Percentiles rank a stretch among this genome's conserved stretches.
These are phyloP conservation scores for Hemileia vastatrix DNA, from an alignment of 1,284 basidiomycete genomes.

Conservation along the genomic window DNA sequence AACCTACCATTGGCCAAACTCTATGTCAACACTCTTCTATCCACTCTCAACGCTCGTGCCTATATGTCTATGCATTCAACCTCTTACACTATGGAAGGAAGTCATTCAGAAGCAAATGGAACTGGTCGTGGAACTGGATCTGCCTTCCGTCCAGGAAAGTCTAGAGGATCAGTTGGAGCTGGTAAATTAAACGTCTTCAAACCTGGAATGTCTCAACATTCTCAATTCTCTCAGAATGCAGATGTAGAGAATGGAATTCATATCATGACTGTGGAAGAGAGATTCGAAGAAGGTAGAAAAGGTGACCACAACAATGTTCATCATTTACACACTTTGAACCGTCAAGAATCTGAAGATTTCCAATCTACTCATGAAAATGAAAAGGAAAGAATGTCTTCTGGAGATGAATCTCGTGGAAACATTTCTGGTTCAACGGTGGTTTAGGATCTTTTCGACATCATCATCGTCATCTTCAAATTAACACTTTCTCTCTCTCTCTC, in stretches of 20 bases:
- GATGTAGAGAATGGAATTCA: slow-evolving; percentile 30
- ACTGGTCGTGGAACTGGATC: not conserved
- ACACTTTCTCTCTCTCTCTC: too few species aligned
- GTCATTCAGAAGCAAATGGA: not conserved
- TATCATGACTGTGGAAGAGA: slow-evolving; percentile 35
- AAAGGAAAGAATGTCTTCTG: too few species aligned
- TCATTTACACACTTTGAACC: not conserved
- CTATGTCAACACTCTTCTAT: slow-evolving; percentile 39
- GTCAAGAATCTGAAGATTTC: too few species aligned
- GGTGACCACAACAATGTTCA: slow-evolving; percentile 12
- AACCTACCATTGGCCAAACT: slow-evolving; percentile 39
- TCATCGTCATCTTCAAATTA: too few species aligned
- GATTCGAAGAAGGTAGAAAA: slow-evolving; percentile 32
- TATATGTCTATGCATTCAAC: slow-evolving; percentile 19
- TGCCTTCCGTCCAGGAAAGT: not conserved
- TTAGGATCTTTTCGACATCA: too few species aligned
- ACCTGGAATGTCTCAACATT: not conserved
- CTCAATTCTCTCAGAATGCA: slow-evolving; percentile 11
- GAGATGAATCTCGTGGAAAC: too few species aligned
- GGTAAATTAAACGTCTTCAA: not conserved
- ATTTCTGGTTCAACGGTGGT: too few species aligned
- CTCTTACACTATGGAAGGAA: slow-evolving; percentile 31
- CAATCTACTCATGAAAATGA: too few species aligned
- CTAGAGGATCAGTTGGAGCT: not conserved
- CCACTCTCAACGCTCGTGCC: slow-evolving; percentile 38